Percentiles rank a stretch among this genome's conserved stretches.
Conservation (phyloP, 305 asterid genomes). For the Fraxinus sp. region DNA sequence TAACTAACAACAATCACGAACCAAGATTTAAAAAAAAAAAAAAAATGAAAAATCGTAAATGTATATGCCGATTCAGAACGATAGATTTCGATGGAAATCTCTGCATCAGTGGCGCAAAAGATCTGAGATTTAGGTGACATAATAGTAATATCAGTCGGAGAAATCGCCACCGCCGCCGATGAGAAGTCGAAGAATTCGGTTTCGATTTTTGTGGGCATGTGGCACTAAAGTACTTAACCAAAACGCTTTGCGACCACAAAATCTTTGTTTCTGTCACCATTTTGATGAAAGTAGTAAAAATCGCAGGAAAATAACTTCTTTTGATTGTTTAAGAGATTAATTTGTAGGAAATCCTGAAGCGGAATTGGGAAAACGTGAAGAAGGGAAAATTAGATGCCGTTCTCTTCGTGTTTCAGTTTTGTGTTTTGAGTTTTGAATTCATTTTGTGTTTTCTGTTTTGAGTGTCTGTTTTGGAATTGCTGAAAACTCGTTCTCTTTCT, state of each 20-base stretch:
- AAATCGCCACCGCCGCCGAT: background rate
- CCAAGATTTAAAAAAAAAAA: background rate
- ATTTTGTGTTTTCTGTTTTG: too few relatives aligned
- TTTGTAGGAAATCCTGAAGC: background rate
- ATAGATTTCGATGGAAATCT: slow-evolving; percentile 35
- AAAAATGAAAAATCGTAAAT: background rate
- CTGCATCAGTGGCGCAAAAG: slow-evolving; percentile 17
- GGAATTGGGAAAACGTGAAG: background rate
- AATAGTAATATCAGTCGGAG: background rate
- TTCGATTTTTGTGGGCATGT: too few relatives aligned
- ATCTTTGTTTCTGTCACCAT: too few relatives aligned
- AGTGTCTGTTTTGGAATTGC: too few relatives aligned
- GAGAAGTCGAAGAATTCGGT: slow-evolving; percentile 18
- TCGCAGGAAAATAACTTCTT: background rate
- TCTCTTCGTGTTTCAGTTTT: too few relatives aligned
- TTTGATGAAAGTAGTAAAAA: background rate
- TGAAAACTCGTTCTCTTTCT: too few relatives aligned
- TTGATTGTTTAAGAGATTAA: background rate
- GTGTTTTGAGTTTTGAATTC: too few relatives aligned
- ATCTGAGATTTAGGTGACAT: slow-evolving; percentile 23
- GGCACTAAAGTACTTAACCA: too few relatives aligned
- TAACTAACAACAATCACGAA: background rate
- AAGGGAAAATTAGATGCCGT: background rate
- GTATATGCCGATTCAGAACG: slow-evolving; percentile 44
- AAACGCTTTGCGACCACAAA: too few relatives aligned